A percentile compares a stretch with the other conserved stretches of the same genome.
Conservation (phyloP, 768 basidiomycete species). For the Pholiota conissans region DNA sequence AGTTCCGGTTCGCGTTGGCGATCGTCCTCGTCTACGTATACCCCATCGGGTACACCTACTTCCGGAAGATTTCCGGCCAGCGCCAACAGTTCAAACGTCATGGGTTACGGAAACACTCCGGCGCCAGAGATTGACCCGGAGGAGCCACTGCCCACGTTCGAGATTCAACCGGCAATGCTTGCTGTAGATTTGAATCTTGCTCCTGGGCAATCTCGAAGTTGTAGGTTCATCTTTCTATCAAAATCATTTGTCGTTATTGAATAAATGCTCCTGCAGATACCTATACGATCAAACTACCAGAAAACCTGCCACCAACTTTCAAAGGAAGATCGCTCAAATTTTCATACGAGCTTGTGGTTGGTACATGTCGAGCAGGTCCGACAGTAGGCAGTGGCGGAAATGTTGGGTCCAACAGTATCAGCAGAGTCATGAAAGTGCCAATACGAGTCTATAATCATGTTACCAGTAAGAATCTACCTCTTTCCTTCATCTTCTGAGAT, state of each 20-base stretch:
- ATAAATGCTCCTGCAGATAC: slow-evolving; percentile 53
- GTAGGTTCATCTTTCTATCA: slow-evolving; percentile 47
- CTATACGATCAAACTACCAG: slow-evolving; percentile 75
- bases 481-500: slow-evolving; percentile 19
- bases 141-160: slow-evolving; percentile 77
- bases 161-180: slow-evolving; percentile 83
- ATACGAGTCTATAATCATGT: slow-evolving; percentile 91
- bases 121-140: slow-evolving; percentile 56
- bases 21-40: slow-evolving; percentile 5
- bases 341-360: slow-evolving; percentile 88
- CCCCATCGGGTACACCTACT: slow-evolving; percentile 13
- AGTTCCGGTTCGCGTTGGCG: slow-evolving; percentile 12
- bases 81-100: slow-evolving; percentile 12
- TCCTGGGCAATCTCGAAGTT: slow-evolving; percentile 84
- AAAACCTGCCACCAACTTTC: slow-evolving; percentile 87
- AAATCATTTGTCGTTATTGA: background rate
- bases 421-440: slow-evolving; percentile 87
- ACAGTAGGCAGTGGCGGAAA: slow-evolving; percentile 29
- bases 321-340: slow-evolving; percentile 82
- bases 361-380: slow-evolving; percentile 69
- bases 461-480: slow-evolving; percentile 66
- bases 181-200: slow-evolving; percentile 81
- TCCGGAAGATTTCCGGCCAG: slow-evolving; percentile 16
- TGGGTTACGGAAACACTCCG: slow-evolving; percentile 12
- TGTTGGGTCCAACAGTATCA: slow-evolving; percentile 49